Evolutionary conservation across 345 rosid genomes (phyloP), one percentile per base, ranked within the genome.

Genomic region (Pugionium cornutum): DNA sequence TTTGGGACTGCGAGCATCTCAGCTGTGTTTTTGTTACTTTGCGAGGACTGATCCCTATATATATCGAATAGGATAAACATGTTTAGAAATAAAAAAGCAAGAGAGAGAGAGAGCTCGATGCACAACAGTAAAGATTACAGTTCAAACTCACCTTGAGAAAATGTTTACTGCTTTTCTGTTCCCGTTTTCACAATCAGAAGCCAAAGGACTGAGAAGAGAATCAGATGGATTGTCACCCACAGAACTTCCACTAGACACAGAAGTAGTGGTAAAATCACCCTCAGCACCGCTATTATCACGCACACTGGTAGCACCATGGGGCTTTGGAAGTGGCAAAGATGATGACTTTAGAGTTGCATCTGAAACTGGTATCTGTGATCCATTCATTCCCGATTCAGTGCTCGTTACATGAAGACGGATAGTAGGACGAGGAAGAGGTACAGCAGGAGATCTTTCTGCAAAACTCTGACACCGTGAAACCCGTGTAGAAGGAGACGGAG

Each of bases 381-480:
- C 79, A 73, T 66, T 76, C 31, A 78, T 76, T 48, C 77, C 89
- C 30, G 86, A 80, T 77, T 84, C 80, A 69, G 77, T 78, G 8
- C 58, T 79, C 9, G 81, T 73, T 3, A 59, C 53, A 40, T 73
- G 62, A 67, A 73, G 75, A 67, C 74, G 80, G 48, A 65, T 56
- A 42, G 54, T 80, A 67, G 97, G 97, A 62, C 84, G 86, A 54
- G 97, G 97, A 78, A 87, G 97, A 60, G 97, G 97, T 33, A 85
- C 89, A 7, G 97, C 86, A 71, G 51, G 76, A 66, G 87, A 74
- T 77, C 90, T 83, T 62, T 79, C 97, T 2, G 79, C 84, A 72
- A 89, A 89, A 68, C 95, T 89, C 79, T 87, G 97, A 78, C 92
- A 89, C 9, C 92, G 83, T 25, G 86, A 69, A 46, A 87, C 97